Conservation (phyloP, 495 filamentous ascomycete genomes). For the Saxophila tyrrhenica region DNA sequence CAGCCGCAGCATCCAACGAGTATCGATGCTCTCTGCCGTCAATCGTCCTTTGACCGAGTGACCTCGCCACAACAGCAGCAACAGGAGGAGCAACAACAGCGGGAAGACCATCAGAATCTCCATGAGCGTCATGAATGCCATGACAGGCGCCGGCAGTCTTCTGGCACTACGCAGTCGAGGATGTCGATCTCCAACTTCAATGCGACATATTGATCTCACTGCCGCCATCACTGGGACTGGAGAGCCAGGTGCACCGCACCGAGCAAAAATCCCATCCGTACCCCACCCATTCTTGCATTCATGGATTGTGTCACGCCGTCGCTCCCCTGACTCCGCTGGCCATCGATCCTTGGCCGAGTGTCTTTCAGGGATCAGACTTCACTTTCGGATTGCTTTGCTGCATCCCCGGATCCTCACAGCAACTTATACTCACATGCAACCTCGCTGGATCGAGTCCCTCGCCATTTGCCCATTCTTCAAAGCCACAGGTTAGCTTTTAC, state of each 20-base stretch:
- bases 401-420: no score
- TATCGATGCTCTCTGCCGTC: slow-evolving; percentile 9
- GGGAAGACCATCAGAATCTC: neutral
- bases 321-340: neutral
- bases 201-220: neutral
- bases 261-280: neutral
- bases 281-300: no score
- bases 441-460: no score
- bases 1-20: slow-evolving; percentile 13
- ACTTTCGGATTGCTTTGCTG: no score
- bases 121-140: neutral
- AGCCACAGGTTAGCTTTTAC: neutral
- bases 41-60: slow-evolving; percentile 11
- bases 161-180: slow-evolving; percentile 2
- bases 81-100: slow-evolving; percentile 5
- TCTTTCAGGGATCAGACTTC: no score
- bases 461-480: neutral
- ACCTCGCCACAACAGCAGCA: neutral
- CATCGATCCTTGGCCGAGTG: no score
- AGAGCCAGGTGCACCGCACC: neutral
- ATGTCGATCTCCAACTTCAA: slow-evolving; percentile 14
- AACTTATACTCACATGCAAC: no score
- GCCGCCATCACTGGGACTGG: neutral
- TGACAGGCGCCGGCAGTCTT: slow-evolving; percentile 1
- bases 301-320: neutral